Evolutionary conservation across 2,329 filamentous ascomycete genomes (phyloP).

Genomic region (Fusarium haematococcum): DNA sequence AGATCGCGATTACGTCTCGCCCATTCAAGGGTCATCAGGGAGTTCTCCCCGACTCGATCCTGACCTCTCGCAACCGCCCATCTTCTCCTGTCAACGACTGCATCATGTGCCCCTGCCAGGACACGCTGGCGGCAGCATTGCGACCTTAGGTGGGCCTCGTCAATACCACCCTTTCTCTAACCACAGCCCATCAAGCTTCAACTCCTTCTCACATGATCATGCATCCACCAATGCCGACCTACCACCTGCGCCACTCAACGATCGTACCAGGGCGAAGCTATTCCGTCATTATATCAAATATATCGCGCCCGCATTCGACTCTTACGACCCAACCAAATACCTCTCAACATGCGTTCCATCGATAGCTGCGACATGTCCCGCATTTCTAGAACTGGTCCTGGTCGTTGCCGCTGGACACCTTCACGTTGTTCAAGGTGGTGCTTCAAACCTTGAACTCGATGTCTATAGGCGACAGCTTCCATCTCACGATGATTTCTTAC

Average conservation of each 20-base stretch:
- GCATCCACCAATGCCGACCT: not conserved
- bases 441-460: not conserved
- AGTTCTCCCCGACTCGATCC: slow-evolving; percentile 2
- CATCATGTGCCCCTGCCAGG: not conserved
- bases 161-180: not conserved
- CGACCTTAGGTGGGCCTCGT: not conserved
- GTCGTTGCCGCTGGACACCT: slow-evolving; percentile 12
- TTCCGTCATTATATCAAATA: slow-evolving; percentile 29
- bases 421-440: not conserved
- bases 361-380: slow-evolving; percentile 13
- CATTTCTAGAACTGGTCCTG: slow-evolving; percentile 22
- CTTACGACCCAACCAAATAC: slow-evolving; percentile 27
- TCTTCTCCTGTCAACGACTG: not conserved
- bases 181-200: slow-evolving; percentile 11
- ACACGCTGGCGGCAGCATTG: not conserved
- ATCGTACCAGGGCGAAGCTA: slow-evolving; percentile 16
- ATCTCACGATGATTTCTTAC: not conserved
- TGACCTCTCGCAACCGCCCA: not conserved
- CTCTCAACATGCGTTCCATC: slow-evolving; percentile 21
- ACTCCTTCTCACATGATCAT: not conserved
- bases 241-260: slow-evolving; percentile 12
- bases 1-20: not conserved
- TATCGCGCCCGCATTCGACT: slow-evolving; percentile 31
- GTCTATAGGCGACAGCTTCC: not conserved
- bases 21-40: not conserved